Conservation (phyloP, 192 early-diverging fungal species). For the Geranomyces variabilis region DNA sequence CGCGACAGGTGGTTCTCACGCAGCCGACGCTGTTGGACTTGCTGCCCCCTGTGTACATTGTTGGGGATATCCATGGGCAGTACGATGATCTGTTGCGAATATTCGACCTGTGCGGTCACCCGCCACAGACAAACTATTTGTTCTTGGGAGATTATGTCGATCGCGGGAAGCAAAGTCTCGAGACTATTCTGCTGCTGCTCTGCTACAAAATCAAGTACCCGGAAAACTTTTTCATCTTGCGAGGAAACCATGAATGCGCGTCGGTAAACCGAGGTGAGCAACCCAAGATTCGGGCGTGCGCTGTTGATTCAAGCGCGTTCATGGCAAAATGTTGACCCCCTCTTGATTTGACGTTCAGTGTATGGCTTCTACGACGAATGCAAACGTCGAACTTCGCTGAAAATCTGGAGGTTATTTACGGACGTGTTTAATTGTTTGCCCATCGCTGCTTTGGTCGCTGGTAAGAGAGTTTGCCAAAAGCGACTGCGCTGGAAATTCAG, state of each 20-base stretch:
- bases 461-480: slow-evolving; percentile 47
- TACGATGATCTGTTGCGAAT: slow-evolving; percentile 95
- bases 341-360: slow-evolving; percentile 50
- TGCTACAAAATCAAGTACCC: slow-evolving; percentile 99
- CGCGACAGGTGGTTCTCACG: slow-evolving; percentile 86
- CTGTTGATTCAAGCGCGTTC: too few species aligned
- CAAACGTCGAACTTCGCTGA: slow-evolving; percentile 82
- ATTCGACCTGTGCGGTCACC: slow-evolving; percentile 96
- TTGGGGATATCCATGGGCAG: slow-evolving; percentile 89
- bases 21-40: slow-evolving; percentile 69
- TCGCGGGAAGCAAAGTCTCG: slow-evolving; percentile 95
- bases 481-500: too few species aligned
- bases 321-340: neutral
- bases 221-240: slow-evolving; percentile 98
- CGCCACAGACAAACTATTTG: slow-evolving; percentile 94
- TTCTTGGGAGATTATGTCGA: slow-evolving; percentile 99
- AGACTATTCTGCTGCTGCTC: slow-evolving; percentile 95
- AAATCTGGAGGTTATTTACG: slow-evolving; percentile 90
- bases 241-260: slow-evolving; percentile 98
- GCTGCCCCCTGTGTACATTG: slow-evolving; percentile 47
- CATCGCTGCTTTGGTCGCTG: slow-evolving; percentile 87
- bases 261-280: slow-evolving; percentile 92
- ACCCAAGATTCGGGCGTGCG: too few species aligned
- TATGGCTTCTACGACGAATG: slow-evolving; percentile 99
- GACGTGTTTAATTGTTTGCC: slow-evolving; percentile 95